phyloP scores from a whole-genome alignment of 768 basidiomycete species.

The Pleurotus tuoliensis region DNA sequence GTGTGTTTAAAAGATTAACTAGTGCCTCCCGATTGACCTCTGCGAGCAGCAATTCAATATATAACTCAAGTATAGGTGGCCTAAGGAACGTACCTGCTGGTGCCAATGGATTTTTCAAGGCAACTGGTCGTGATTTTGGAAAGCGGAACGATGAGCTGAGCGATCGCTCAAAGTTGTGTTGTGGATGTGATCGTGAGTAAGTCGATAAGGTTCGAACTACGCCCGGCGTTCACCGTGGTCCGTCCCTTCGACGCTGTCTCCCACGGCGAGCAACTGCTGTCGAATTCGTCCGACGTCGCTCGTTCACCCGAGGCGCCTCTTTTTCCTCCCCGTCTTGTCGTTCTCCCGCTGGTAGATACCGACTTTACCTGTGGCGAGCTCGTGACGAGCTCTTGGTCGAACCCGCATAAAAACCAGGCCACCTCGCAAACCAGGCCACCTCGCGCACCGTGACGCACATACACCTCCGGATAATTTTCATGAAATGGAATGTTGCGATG shows the following conservation, averaged over 20 bases:
- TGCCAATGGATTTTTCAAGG: slow-evolving; percentile 98
- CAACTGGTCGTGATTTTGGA: slow-evolving; percentile 37
- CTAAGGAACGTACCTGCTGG: slow-evolving; percentile 49
- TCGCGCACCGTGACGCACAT: slow-evolving; percentile 10
- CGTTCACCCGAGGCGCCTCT: background rate
- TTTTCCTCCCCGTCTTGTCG: background rate
- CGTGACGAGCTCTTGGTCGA: background rate
- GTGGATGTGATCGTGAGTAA: slow-evolving; percentile 25
- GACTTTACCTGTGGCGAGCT: background rate
- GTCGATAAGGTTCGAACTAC: slow-evolving; percentile 11
- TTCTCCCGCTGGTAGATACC: background rate
- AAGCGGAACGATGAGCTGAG: slow-evolving; percentile 12
- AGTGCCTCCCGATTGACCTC: slow-evolving; percentile 96
- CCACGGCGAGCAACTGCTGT: background rate
- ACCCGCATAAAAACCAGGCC: background rate
- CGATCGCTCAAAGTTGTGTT: slow-evolving; percentile 28
- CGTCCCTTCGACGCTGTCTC: background rate
- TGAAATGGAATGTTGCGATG: slow-evolving; percentile 87
- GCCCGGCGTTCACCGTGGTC: background rate
- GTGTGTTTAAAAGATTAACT: slow-evolving; percentile 24
- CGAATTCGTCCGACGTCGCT: background rate
- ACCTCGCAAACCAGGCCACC: background rate
- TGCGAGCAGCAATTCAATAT: slow-evolving; percentile 22
- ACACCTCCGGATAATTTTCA: slow-evolving; percentile 17
- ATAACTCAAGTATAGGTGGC: background rate